These are phyloP conservation scores for Phialemoniopsis sp. DNA, from an alignment of 2,329 filamentous ascomycete genomes.

Conservation along the genomic window DNA sequence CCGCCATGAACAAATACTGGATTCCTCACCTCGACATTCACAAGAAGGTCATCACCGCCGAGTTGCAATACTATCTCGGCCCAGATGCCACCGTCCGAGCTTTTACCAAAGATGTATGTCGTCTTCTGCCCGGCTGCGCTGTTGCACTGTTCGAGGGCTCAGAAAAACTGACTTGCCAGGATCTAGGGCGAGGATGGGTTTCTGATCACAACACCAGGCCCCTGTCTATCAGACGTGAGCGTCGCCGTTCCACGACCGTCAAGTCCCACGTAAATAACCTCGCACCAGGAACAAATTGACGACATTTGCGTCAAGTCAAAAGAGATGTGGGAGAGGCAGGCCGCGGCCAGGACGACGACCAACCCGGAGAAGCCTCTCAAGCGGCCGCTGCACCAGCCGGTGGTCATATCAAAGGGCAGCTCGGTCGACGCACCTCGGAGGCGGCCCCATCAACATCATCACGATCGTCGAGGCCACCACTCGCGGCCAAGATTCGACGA, in stretches of 20 bases:
- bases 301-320: slow-evolving; percentile 58
- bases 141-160: slow-evolving; percentile 1
- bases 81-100: slow-evolving; percentile 53
- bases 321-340: slow-evolving; percentile 54
- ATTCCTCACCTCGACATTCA: slow-evolving; percentile 56
- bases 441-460: slow-evolving; percentile 19
- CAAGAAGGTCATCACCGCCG: slow-evolving; percentile 55
- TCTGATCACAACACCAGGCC: slow-evolving; percentile 53
- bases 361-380: slow-evolving; percentile 47
- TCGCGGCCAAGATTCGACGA: slow-evolving; percentile 17
- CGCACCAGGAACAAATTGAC: slow-evolving; percentile 54
- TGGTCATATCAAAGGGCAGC: slow-evolving; percentile 41
- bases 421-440: slow-evolving; percentile 17
- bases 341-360: slow-evolving; percentile 39
- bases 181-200: slow-evolving; percentile 56
- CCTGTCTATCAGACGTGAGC: slow-evolving; percentile 56
- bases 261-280: not conserved
- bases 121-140: slow-evolving; percentile 18
- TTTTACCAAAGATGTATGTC: slow-evolving; percentile 50
- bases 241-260: slow-evolving; percentile 1
- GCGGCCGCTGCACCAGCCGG: slow-evolving; percentile 51
- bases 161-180: no score
- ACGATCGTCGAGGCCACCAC: slow-evolving; percentile 10
- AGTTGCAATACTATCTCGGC: slow-evolving; percentile 55
- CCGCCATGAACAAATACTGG: slow-evolving; percentile 54